Evolutionary conservation across 345 rosid species (phyloP), one percentile per base, ranked within the genome.

Genomic region (Aquilaria yunnanensis): DNA sequence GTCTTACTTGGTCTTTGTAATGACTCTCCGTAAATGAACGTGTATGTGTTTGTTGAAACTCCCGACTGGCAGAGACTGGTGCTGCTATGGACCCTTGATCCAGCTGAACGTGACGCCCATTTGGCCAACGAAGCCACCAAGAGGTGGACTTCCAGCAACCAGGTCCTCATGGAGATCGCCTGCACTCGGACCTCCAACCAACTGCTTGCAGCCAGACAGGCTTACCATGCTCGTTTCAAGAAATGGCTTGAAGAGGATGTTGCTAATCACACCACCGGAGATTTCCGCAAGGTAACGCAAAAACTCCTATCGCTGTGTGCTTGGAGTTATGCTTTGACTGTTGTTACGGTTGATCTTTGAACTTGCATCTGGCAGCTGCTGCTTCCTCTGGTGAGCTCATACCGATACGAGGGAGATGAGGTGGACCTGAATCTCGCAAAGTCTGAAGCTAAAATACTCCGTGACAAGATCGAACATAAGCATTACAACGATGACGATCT

Each of bases 181-280:
- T 90, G 96, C 78, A 80, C 96, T 41, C 80, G 97, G 63, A 72
- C 81, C 14, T 71, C 94, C 8, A 49, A 76, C 11, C 83, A 87
- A 61, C 71, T 85, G 13, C 82, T 85, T 62, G 78, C 56, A 14
- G 90, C 83, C 13, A 83, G 77, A 72, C 86, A 77, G 71, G 95
- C 85, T 37, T 87, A 90, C 74, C 94, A 85, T 75, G 85, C 86
- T 69, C 83, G 71, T 32, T 90, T 9, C 64, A 80, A 85, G 85
- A 90, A 82, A 73, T 81, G 92, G 0, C 77, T 90, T 51, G 96
- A 90, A 75, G 96, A 90, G 77, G 94, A 90, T 47, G 92, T 86
- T 47, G 90, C 84, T 13, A 76, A 84, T 32, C 88, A 86, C 73
- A 81, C 88, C 2, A 71, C 68, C 6, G 88, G 85, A 7, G 88